Percentiles rank a stretch among this genome's conserved stretches.
phyloP scores from a whole-genome alignment of 768 basidiomycete genomes.

The Calocybe indica region DNA sequence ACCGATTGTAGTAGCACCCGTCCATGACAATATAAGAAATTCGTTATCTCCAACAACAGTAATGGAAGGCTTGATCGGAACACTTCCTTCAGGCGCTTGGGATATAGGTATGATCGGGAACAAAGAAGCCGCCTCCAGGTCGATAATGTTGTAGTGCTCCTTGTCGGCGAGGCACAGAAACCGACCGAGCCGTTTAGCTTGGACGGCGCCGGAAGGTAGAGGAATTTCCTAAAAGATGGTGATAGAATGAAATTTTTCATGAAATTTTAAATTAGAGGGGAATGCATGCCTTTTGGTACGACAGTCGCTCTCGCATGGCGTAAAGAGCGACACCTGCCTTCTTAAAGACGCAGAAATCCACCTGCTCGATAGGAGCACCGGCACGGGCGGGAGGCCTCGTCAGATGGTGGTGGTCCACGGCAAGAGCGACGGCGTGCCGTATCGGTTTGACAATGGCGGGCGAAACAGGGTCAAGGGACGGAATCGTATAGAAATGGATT shows the following conservation, averaged over 20 bases:
- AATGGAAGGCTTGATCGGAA: slow-evolving; percentile 57
- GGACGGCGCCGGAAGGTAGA: slow-evolving; percentile 46
- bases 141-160: slow-evolving; percentile 70
- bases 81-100: slow-evolving; percentile 45
- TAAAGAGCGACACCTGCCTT: slow-evolving; percentile 58
- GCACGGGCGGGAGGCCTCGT: slow-evolving; percentile 38
- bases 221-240: slow-evolving; percentile 56
- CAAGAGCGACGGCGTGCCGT: slow-evolving; percentile 72
- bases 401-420: slow-evolving; percentile 76
- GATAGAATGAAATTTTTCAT: background rate
- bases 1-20: slow-evolving; percentile 74
- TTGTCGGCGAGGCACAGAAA: slow-evolving; percentile 72
- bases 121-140: slow-evolving; percentile 65
- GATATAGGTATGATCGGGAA: slow-evolving; percentile 75
- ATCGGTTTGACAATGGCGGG: slow-evolving; percentile 63
- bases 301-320: slow-evolving; percentile 56
- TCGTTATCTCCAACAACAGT: slow-evolving; percentile 71
- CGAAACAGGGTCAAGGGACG: slow-evolving; percentile 70
- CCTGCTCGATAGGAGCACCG: slow-evolving; percentile 41
- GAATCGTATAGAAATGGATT: slow-evolving; percentile 76
- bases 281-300: slow-evolving; percentile 49
- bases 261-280: background rate
- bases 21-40: slow-evolving; percentile 84
- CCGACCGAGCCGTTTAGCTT: slow-evolving; percentile 58
- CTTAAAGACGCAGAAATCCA: slow-evolving; percentile 74